Percentiles rank a stretch among this genome's conserved stretches.
Evolutionary conservation across 345 rosid genomes (phyloP).

Genomic region (Brassica incana): DNA sequence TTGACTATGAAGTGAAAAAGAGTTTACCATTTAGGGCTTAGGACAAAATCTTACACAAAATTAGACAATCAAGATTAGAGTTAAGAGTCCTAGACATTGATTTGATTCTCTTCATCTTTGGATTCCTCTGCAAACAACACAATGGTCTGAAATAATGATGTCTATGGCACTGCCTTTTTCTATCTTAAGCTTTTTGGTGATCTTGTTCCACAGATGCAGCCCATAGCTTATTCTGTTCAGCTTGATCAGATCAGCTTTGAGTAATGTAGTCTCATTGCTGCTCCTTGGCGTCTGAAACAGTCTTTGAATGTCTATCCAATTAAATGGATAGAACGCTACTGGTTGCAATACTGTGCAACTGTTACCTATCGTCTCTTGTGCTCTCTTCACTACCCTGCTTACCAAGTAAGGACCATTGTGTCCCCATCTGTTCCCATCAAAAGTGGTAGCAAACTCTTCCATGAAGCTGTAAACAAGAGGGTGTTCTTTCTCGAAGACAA

Average conservation of each 20-base stretch:
- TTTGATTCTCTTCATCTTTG: conserved; percentile 17
- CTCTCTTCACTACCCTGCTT: conserved; percentile 57
- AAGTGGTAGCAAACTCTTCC: conserved; percentile 67
- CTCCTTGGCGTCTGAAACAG: conserved; percentile 55
- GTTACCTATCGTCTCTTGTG: conserved; percentile 41
- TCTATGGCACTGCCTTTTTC: conserved; percentile 69
- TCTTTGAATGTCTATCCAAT: conserved; percentile 59
- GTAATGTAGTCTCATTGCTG: conserved; percentile 41
- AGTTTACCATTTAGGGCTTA: background rate
- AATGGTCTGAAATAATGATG: conserved; percentile 49
- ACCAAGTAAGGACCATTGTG: conserved; percentile 85
- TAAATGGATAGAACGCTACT: conserved; percentile 65
- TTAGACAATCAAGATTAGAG: background rate
- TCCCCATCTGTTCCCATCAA: conserved; percentile 84
- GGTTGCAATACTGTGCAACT: conserved; percentile 63
- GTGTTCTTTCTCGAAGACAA: conserved; percentile 65
- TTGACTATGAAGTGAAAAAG: background rate
- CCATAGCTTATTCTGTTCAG: conserved; percentile 54
- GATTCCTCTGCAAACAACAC: conserved; percentile 52
- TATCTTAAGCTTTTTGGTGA: conserved; percentile 49
- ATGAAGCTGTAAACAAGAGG: conserved; percentile 64
- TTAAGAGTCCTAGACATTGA: background rate
- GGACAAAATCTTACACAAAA: conserved; percentile 16
- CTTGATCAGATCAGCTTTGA: conserved; percentile 51
- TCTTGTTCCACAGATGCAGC: conserved; percentile 81